These are phyloP conservation scores for Gossypium stocksii DNA, from an alignment of 345 rosid species.

Conservation along the genomic window DNA sequence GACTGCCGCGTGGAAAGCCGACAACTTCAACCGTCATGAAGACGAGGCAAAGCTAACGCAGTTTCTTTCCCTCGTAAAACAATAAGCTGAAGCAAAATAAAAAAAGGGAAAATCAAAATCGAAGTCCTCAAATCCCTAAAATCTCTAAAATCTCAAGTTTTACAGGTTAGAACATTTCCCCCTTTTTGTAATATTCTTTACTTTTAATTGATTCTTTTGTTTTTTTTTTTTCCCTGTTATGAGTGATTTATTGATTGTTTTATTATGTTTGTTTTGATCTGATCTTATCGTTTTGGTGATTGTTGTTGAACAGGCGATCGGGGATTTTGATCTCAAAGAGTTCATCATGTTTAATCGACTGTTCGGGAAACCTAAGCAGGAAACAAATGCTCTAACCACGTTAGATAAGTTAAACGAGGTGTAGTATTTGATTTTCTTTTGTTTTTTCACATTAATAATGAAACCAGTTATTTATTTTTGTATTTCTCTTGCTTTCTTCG, in stretches of 20 bases:
- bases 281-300: background rate
- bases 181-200: too few relatives aligned
- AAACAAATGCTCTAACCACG: constrained; percentile 62
- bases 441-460: background rate
- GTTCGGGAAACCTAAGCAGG: constrained; percentile 85
- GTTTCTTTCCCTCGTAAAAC: background rate
- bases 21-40: constrained; percentile 6
- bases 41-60: background rate
- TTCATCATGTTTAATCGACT: constrained; percentile 70
- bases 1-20: background rate
- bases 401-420: constrained; percentile 72
- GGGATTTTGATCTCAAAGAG: constrained; percentile 19
- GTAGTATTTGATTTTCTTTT: background rate
- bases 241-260: constrained; percentile 13
- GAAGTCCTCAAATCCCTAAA: background rate
- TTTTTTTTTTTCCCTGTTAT: background rate
- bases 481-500: background rate
- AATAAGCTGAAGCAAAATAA: background rate
- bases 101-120: background rate
- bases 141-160: background rate
- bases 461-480: background rate
- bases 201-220: background rate
- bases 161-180: background rate
- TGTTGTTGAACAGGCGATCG: constrained; percentile 30
- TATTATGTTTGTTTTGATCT: constrained; percentile 13